Evolutionary conservation across 202 grass and related monocot genomes (phyloP).

Genomic region (Eragrostis tef): DNA sequence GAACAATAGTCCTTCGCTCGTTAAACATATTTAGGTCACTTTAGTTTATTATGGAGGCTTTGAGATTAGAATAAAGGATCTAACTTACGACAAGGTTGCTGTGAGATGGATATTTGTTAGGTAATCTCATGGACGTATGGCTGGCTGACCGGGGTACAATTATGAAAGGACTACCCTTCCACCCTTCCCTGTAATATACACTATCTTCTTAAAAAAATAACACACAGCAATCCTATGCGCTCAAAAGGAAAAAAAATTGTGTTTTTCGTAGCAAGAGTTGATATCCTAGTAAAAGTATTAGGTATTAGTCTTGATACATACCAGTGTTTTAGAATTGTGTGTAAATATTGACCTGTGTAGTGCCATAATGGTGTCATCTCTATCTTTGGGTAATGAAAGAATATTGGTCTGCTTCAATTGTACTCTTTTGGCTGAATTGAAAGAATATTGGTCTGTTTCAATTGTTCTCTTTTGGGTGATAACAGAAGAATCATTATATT

Average conservation of each 20-base stretch:
- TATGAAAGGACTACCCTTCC: neutral
- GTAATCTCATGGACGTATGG: neutral
- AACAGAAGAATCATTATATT: neutral
- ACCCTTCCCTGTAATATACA: too few species aligned
- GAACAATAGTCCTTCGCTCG: neutral
- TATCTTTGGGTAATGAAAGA: neutral
- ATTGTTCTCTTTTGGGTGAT: neutral
- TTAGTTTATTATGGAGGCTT: constrained; percentile 1
- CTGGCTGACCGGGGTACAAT: neutral
- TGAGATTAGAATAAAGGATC: neutral
- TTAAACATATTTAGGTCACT: neutral
- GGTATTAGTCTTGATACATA: neutral
- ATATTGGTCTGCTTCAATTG: neutral
- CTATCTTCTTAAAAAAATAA: too few species aligned
- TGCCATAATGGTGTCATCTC: neutral
- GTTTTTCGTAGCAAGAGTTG: neutral
- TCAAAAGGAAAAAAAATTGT: neutral
- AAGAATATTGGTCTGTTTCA: neutral
- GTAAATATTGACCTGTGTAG: neutral
- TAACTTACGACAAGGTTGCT: neutral
- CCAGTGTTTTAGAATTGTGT: neutral
- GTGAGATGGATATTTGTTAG: neutral
- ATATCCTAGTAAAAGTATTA: neutral
- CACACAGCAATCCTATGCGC: too few species aligned
- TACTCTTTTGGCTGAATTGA: neutral